These are phyloP conservation scores for Pseudonectria buxi DNA, from an alignment of 2,329 filamentous ascomycete species.

Conservation along the genomic window DNA sequence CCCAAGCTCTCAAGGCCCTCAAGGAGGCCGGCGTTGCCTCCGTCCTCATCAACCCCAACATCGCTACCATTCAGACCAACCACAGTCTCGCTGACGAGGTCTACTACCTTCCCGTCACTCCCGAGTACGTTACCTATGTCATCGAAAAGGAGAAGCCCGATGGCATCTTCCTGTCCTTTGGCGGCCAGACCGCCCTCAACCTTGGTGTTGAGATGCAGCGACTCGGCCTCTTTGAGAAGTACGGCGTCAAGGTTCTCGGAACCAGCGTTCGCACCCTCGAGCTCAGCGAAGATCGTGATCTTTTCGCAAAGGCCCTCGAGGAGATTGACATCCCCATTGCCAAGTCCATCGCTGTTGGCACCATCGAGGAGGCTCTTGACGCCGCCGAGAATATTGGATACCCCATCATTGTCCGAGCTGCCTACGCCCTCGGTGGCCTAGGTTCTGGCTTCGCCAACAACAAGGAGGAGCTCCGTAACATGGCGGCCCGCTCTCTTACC, in stretches of 20 bases:
- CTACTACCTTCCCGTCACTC: constrained; percentile 95
- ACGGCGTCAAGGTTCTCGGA: constrained; percentile 90
- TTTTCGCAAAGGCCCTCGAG: constrained; percentile 91
- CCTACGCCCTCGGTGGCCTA: constrained; percentile 91
- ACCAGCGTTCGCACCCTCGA: constrained; percentile 92
- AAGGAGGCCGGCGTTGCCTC: constrained; percentile 91
- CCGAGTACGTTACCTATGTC: constrained; percentile 95
- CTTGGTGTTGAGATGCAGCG: constrained; percentile 96
- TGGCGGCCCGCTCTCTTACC: constrained; percentile 87
- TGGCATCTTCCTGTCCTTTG: constrained; percentile 95
- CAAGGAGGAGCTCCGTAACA: constrained; percentile 84
- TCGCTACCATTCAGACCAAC: constrained; percentile 96
- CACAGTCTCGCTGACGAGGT: constrained; percentile 94
- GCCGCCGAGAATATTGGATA: constrained; percentile 86
- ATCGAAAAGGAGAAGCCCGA: constrained; percentile 95
- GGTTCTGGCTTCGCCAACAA: constrained; percentile 96
- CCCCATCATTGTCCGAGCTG: constrained; percentile 95
- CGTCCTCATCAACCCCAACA: constrained; percentile 95
- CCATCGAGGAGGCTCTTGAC: constrained; percentile 83
- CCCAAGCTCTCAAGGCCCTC: constrained; percentile 91
- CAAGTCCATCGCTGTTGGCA: constrained; percentile 86
- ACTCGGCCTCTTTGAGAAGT: constrained; percentile 90
- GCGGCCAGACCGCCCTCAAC: constrained; percentile 95
- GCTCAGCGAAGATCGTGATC: constrained; percentile 89
- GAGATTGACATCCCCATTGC: constrained; percentile 98